Base-by-base conservation (phyloP, 2,329 filamentous ascomycete species). In the Scolecobasidium constrictum region DNA sequence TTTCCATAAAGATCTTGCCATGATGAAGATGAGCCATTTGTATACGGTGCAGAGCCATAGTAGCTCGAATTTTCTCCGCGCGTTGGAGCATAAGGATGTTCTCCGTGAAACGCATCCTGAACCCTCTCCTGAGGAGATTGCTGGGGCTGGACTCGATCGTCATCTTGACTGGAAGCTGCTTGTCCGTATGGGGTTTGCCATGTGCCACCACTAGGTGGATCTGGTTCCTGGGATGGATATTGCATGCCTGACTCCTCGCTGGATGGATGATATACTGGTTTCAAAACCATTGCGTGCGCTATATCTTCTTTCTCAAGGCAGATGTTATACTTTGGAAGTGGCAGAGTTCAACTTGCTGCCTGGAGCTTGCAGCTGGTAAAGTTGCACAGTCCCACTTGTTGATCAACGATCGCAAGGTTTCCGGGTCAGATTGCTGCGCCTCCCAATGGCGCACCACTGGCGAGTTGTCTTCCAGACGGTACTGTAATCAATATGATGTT, bases 1-100 rank as follows among this genome's bases (percentile, higher is more conserved):
- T 15, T 39, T 3, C 6, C 15, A 15, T 26, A 5, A 5, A 26
- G 37, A 20, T 39, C 17, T n/a, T 22, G 37, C 12, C n/a, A 3
- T 26, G 37, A 16, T 17, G 13, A 11, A 3, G n/a, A 39, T 16
- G 19, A 23, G 37, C 19, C 18, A 18, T 33, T 3, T 26, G 16
- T 34, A 20, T 6, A 4, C 31, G 16, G 22, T 18, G 26, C n/a
- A 21, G 28, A 19, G 16, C 38, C 38, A 41, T 41, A 41, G 21
- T 41, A 41, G 15, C 23, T 5, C 21, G 38, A 7, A 16, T 11
- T 41, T 18, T 41, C 38, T 17, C 38, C 38, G 2, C 38, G 23
- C 33, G 22, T 16, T n/a, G 22, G 6, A 34, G 38, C 26, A 33
- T 31, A 31, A 9, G 26, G 26, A 9, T n/a, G 9, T 31, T 7